Conservation (phyloP, 371 early-diverging fungal genomes). For the Antonospora locustae region DNA sequence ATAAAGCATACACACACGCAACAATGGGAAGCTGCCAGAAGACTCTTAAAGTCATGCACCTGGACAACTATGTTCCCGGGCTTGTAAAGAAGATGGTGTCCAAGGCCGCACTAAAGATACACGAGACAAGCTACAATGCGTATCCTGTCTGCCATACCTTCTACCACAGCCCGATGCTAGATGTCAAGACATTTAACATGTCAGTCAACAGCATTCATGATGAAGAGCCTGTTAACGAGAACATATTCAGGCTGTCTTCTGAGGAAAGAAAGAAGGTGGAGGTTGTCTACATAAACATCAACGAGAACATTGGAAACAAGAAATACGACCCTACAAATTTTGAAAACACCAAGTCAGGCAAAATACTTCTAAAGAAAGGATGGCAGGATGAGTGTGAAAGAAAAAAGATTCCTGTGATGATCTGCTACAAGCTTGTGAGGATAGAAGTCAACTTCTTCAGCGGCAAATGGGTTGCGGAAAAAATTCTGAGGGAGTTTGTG, state of each 20-base stretch:
- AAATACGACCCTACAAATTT: slow-evolving; percentile 11
- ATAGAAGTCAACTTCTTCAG: slow-evolving; percentile 47
- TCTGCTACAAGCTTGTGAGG: slow-evolving; percentile 49
- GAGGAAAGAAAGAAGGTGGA: slow-evolving; percentile 14
- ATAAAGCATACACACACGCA: slow-evolving; percentile 25
- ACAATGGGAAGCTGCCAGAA: slow-evolving; percentile 25
- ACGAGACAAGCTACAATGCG: slow-evolving; percentile 51
- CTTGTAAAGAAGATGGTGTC: slow-evolving; percentile 47
- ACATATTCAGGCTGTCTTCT: slow-evolving; percentile 23
- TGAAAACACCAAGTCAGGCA: slow-evolving; percentile 7
- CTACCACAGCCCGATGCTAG: slow-evolving; percentile 49
- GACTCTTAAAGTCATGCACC: slow-evolving; percentile 48
- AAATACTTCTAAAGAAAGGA: not conserved
- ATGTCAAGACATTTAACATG: slow-evolving; percentile 45
- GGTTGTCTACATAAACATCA: slow-evolving; percentile 11
- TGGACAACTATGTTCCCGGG: slow-evolving; percentile 44
- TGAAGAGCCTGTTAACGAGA: slow-evolving; percentile 7
- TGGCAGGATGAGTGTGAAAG: slow-evolving; percentile 3
- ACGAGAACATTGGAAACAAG: not conserved
- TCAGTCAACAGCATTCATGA: slow-evolving; percentile 18
- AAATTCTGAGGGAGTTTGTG: slow-evolving; percentile 34
- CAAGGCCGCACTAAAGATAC: slow-evolving; percentile 44
- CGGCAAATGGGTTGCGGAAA: slow-evolving; percentile 47
- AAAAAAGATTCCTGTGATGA: slow-evolving; percentile 30
- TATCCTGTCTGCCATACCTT: slow-evolving; percentile 43